A percentile compares a stretch with the other conserved stretches of the same genome.
phyloP scores from a whole-genome alignment of 129 eudicot species.

The Deinandra increscens region DNA sequence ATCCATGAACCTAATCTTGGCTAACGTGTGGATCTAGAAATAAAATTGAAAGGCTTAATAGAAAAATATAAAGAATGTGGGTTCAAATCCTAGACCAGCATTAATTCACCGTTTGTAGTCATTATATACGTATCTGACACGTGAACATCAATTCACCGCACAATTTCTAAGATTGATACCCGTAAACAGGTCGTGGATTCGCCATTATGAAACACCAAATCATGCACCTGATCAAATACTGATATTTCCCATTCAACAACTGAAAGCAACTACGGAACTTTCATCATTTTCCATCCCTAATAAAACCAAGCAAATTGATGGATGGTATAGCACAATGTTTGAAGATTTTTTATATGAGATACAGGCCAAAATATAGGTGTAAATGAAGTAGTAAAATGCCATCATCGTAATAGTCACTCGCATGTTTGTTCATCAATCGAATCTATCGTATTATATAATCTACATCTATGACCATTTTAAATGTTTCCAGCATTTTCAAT shows the following conservation, averaged over 20 bases:
- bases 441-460: constrained; percentile 26
- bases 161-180: too few relatives aligned
- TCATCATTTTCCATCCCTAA: neutral
- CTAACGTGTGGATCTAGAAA: too few relatives aligned
- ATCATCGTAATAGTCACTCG: constrained; percentile 10
- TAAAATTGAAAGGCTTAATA: too few relatives aligned
- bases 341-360: neutral
- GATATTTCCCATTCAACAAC: neutral
- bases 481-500: constrained; percentile 3
- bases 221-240: neutral
- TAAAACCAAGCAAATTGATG: neutral
- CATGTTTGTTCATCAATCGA: constrained; percentile 33
- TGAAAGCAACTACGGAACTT: neutral
- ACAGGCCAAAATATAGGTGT: constrained; percentile 20
- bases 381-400: constrained; percentile 14
- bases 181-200: neutral
- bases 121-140: too few relatives aligned
- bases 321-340: neutral
- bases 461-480: constrained; percentile 28
- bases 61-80: too few relatives aligned
- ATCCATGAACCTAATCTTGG: too few relatives aligned
- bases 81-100: too few relatives aligned
- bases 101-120: too few relatives aligned
- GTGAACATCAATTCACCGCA: too few relatives aligned
- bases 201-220: neutral